Base-by-base conservation (phyloP, 805 yeast species). In the Saturnispora sekii region DNA sequence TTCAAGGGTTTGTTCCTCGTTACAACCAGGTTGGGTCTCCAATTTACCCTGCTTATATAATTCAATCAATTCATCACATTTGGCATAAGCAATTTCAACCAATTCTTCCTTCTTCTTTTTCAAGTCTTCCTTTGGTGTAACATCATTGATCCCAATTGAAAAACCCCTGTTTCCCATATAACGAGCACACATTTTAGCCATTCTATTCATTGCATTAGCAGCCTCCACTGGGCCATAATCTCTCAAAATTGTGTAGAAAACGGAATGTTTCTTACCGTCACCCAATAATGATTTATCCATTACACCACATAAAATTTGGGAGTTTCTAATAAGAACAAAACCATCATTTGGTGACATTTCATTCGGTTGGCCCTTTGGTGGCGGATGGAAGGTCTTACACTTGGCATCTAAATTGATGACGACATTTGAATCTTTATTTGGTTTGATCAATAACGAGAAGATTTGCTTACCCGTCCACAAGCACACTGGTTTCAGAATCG, bases 341-440 rank as follows among this genome's bases (percentile, higher is more conserved):
- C 98, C 97, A 64, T 93, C 99, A 62, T 93, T 93, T 38, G 95
- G 95, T 5, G 97, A 87, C 97, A 93, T 89, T 63, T 93, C 98
- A 54, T 73, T 80, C 4, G 96, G 93, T 49, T 73, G 70, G 3
- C 84, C 81, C 29, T 69, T 62, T 31, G 67, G 64, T 3, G 97
- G 97, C 1, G 96, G 86, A 16, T 69, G 70, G 59, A 74, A 93
- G 0, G 96, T 88, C 63, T 93, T 93, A 63, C 86, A 86, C 60
- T 90, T 93, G 5, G 97, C 96, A 60, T 93, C 97, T 53, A 93
- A 68, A 59, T 93, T 93, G 59, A 93, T 88, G 8, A 83, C 69
- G 21, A 94, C 95, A 5, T 84, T 83, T 2, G 93, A 81, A 4
- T 67, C 46, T 36, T 67, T 69, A 64, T 84, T 90, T 40, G 98